phyloP scores from a whole-genome alignment of 169 alveolate species.

The Miamiensis avidus region DNA sequence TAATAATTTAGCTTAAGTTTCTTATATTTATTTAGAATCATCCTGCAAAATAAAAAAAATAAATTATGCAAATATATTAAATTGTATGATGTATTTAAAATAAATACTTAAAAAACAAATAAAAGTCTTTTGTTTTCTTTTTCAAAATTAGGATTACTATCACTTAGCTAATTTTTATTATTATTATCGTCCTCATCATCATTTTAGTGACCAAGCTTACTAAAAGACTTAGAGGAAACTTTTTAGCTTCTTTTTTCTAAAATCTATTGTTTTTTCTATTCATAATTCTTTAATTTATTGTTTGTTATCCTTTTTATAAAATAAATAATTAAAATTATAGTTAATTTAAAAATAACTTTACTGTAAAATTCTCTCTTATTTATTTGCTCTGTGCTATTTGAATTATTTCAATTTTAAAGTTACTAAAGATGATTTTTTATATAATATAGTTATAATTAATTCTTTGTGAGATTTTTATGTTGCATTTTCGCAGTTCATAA shows the following conservation, averaged over 20 bases:
- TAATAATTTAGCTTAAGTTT: too few relatives aligned
- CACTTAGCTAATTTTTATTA: too few relatives aligned
- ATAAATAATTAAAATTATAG: too few relatives aligned
- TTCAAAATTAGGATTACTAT: too few relatives aligned
- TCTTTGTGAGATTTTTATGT: not conserved
- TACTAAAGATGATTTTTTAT: not conserved
- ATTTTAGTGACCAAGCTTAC: too few relatives aligned
- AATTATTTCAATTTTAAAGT: not conserved
- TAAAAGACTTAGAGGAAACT: not conserved
- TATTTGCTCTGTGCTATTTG: not conserved
- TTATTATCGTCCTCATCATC: not conserved
- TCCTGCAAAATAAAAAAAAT: not conserved
- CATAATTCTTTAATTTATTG: not conserved
- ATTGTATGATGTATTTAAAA: too few relatives aligned
- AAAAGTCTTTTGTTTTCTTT: not conserved
- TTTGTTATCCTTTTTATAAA: not conserved
- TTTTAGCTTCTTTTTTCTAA: not conserved
- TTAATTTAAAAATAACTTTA: too few relatives aligned
- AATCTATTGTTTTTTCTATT: too few relatives aligned
- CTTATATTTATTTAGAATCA: not conserved
- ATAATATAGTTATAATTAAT: too few relatives aligned
- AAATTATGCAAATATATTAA: not conserved
- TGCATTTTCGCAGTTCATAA: not conserved
- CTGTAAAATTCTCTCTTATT: not conserved
- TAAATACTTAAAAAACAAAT: not conserved